Evolutionary conservation across 2,329 filamentous ascomycete species (phyloP).

Genomic region (Alternaria angustiovoidea): DNA sequence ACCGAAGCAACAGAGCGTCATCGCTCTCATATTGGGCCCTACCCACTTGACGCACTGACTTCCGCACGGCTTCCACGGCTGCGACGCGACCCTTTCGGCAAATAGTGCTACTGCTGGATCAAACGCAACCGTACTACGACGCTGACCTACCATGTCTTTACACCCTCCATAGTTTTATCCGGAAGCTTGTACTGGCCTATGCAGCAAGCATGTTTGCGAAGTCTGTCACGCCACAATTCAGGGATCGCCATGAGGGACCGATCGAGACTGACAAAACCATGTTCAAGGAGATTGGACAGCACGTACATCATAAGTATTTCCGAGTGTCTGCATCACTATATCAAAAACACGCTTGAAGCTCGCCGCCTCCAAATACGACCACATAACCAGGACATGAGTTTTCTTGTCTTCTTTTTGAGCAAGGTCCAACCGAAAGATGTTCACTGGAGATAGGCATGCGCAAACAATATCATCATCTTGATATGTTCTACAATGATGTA

Average conservation of each 20-base stretch:
- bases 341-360: too few relatives aligned
- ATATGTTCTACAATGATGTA: too few relatives aligned
- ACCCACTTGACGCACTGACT: background rate
- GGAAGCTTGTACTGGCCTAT: background rate
- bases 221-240: background rate
- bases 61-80: background rate
- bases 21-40: background rate
- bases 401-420: too few relatives aligned
- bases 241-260: background rate
- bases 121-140: constrained; percentile 2
- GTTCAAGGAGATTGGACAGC: background rate
- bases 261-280: background rate
- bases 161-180: background rate
- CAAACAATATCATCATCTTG: too few relatives aligned
- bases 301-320: background rate
- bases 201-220: background rate
- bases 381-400: too few relatives aligned
- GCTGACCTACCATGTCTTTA: constrained; percentile 7
- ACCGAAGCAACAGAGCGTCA: background rate
- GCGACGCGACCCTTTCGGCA: constrained; percentile 11
- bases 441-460: too few relatives aligned
- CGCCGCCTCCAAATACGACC: too few relatives aligned
- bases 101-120: constrained; percentile 1
- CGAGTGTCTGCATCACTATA: too few relatives aligned
- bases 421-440: too few relatives aligned